Conservation (phyloP, 148 eudicot genomes). For the Suaeda aralocaspica region DNA sequence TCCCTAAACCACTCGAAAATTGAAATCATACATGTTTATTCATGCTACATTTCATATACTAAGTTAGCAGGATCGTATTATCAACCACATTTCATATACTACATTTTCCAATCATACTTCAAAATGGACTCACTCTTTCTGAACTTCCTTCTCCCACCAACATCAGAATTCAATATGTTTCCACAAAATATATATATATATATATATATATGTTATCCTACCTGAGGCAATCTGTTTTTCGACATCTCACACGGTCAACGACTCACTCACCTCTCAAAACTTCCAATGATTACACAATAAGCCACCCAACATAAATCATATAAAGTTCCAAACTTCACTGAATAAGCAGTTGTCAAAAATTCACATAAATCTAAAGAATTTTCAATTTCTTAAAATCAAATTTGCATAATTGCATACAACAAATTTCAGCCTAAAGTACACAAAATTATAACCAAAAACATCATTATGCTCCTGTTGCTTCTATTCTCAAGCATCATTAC, state of each 20-base stretch:
- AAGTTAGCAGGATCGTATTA: background rate
- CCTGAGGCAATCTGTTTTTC: background rate
- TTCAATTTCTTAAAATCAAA: background rate
- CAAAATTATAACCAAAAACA: constrained; percentile 5
- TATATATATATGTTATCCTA: background rate
- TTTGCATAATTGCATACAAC: background rate
- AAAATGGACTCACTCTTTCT: background rate
- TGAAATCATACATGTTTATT: background rate
- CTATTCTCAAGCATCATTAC: background rate
- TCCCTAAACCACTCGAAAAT: background rate
- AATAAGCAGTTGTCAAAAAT: constrained; percentile 4
- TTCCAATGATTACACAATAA: background rate
- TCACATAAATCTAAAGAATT: constrained; percentile 3
- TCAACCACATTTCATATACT: background rate
- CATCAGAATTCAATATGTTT: constrained; percentile 14
- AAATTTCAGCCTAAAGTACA: background rate
- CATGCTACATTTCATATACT: background rate
- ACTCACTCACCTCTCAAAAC: background rate
- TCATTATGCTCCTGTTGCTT: constrained; percentile 8
- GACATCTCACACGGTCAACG: background rate
- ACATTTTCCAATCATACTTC: background rate
- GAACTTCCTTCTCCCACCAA: background rate
- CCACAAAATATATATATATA: constrained; percentile 6
- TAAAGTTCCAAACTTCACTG: constrained; percentile 20
- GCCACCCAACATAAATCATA: background rate